Evolutionary conservation across 2,329 filamentous ascomycete genomes (phyloP), one percentile per base, ranked within the genome.

Genomic region (Trichocomaceae sp.): DNA sequence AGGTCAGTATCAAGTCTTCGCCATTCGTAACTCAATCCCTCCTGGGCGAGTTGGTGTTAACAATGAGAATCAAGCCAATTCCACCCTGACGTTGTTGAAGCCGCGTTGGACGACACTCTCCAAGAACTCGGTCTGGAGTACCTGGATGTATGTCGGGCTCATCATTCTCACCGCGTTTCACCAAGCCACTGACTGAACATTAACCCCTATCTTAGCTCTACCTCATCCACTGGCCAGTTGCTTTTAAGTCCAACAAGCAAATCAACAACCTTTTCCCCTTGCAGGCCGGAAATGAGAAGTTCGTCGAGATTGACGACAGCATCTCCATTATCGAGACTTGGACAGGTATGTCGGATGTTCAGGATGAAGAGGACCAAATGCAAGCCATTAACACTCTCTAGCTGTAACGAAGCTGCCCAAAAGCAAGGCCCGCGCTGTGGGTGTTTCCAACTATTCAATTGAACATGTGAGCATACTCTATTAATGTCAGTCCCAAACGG

Each of bases 81-180:
- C 64, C 66, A 71, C 57, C 73, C 76, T 9, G 72, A 79, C 50
- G 73, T 77, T 54, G 77, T 82, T 26, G 77, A 78, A 65, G 67
- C 70, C 48, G 74, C 75, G 5, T 66, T 82, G 13, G 74, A 81
- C 56, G 69, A 72, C 54, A 77, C 77, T 2, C 70, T 82, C 29
- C 69, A 73, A 45, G 78, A 81, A 60, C 71, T 82, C 5, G 72
- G 75, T 39, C 73, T 77, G 4, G 77, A 80, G 49, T 82, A 82
- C 60, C 66, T 82, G 47, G 80, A 83, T 56, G 69, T 81, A 51
- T 73, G 76, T 63, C 63, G 76, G 10, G 64, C 71, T 10, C 22
- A 7, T 33, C 41, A 8, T 33, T 42, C 7, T 31, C n/a, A 19
- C 19, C 19, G 5, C 3, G 3, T 20, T n/a, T 33, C 23, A 26